phyloP scores from a whole-genome alignment of 1,284 basidiomycete species.

The Farysia itapuensis region DNA sequence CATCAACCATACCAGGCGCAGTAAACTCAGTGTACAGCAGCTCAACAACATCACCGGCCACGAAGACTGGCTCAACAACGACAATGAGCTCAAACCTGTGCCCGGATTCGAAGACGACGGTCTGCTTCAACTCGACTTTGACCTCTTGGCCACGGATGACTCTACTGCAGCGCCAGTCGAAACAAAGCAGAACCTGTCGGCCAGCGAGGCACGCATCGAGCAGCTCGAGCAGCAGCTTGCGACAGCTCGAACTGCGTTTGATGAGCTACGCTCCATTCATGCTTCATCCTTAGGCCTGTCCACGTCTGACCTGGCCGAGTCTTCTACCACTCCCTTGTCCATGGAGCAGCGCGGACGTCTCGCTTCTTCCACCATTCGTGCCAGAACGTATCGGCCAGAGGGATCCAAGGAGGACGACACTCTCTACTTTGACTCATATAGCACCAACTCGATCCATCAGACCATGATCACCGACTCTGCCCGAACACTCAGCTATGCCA shows the following conservation, averaged over 20 bases:
- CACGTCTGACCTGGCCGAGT: constrained; percentile 9
- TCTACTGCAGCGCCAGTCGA: background rate
- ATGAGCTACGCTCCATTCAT: constrained; percentile 42
- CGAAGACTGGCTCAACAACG: constrained; percentile 35
- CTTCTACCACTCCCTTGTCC: background rate
- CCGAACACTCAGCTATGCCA: constrained; percentile 87
- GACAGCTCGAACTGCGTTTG: constrained; percentile 27
- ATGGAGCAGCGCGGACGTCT: constrained; percentile 4
- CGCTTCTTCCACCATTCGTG: constrained; percentile 5
- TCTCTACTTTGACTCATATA: constrained; percentile 92
- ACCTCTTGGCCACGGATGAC: constrained; percentile 11
- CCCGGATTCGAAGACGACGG: constrained; percentile 54
- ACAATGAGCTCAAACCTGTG: constrained; percentile 53
- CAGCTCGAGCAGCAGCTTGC: constrained; percentile 41
- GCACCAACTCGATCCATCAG: constrained; percentile 75
- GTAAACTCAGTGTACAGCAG: constrained; percentile 8
- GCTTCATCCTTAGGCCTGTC: constrained; percentile 25
- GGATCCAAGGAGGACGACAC: constrained; percentile 69
- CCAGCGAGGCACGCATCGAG: constrained; percentile 3
- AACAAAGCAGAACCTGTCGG: background rate
- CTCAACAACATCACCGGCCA: constrained; percentile 14
- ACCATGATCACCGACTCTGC: constrained; percentile 77
- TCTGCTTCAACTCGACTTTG: constrained; percentile 52
- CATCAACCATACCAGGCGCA: constrained; percentile 51
- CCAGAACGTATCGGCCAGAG: constrained; percentile 7